Conservation (phyloP, 2,329 filamentous ascomycete genomes). For the Pseudopithomyces chartarum region DNA sequence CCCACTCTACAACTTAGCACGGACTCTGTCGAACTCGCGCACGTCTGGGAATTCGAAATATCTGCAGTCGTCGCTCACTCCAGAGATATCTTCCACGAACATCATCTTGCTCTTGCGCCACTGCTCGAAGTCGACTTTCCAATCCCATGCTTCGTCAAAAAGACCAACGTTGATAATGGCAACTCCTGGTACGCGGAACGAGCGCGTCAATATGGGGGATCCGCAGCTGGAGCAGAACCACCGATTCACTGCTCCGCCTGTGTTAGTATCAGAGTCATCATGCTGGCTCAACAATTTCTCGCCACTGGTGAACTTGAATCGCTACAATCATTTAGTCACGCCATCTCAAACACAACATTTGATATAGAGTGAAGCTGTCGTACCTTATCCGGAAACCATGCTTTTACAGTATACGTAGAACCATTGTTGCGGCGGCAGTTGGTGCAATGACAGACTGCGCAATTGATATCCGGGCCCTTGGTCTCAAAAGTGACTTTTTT, state of each 20-base stretch:
- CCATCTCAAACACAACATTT: too few relatives aligned
- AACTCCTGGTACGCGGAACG: background rate
- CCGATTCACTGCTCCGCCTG: background rate
- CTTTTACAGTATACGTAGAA: background rate
- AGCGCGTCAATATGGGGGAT: background rate
- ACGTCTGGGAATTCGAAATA: background rate
- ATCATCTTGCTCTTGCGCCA: background rate
- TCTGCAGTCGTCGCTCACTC: background rate
- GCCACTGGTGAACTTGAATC: background rate
- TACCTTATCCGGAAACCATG: background rate
- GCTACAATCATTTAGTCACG: background rate
- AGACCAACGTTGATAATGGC: background rate
- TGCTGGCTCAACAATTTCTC: background rate
- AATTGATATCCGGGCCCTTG: background rate
- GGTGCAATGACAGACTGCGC: background rate
- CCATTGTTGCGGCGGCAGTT: background rate
- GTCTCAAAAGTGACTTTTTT: background rate
- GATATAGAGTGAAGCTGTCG: background rate
- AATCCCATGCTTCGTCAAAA: background rate
- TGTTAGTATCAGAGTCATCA: background rate
- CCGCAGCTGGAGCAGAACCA: background rate
- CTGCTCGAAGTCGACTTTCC: background rate
- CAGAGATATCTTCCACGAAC: background rate
- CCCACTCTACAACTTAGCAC: background rate
- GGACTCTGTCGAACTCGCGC: background rate